Conservation (phyloP, 164 flowering plant species). For the Chimonanthus salicifolius region DNA sequence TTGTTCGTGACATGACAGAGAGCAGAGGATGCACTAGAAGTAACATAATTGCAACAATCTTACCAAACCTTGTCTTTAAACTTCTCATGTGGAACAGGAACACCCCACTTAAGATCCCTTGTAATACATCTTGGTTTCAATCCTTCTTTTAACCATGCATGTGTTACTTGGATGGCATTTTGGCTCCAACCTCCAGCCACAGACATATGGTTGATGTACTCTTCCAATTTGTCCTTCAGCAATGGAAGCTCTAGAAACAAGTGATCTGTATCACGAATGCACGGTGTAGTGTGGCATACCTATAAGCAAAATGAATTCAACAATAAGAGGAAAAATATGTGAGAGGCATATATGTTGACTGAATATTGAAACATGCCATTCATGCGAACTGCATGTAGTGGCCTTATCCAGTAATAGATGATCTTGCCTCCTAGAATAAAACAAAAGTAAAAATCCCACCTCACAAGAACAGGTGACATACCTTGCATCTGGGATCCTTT, state of each 20-base stretch:
- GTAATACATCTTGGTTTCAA: slow-evolving; percentile 79
- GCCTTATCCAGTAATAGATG: background rate
- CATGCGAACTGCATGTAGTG: background rate
- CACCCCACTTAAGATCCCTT: slow-evolving; percentile 97
- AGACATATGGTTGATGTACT: slow-evolving; percentile 60
- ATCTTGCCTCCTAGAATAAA: background rate
- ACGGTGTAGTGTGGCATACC: slow-evolving; percentile 66
- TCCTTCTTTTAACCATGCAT: slow-evolving; percentile 93
- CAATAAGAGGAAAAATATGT: background rate
- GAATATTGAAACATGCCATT: background rate
- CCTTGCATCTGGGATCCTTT: slow-evolving; percentile 88
- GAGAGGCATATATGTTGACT: background rate
- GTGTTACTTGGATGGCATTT: slow-evolving; percentile 85
- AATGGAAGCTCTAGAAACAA: slow-evolving; percentile 87
- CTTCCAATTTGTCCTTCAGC: slow-evolving; percentile 59
- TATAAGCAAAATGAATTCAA: slow-evolving; percentile 18
- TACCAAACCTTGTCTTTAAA: slow-evolving; percentile 72
- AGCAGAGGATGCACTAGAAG: background rate
- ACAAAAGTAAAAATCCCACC: background rate
- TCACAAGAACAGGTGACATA: slow-evolving; percentile 9
- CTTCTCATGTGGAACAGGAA: slow-evolving; percentile 90
- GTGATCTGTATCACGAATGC: slow-evolving; percentile 77
- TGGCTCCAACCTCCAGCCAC: slow-evolving; percentile 91
- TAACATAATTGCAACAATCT: slow-evolving; percentile 4
- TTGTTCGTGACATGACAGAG: background rate